Evolutionary conservation across 495 filamentous ascomycete genomes (phyloP).

Genomic region (Lepraria neglecta): DNA sequence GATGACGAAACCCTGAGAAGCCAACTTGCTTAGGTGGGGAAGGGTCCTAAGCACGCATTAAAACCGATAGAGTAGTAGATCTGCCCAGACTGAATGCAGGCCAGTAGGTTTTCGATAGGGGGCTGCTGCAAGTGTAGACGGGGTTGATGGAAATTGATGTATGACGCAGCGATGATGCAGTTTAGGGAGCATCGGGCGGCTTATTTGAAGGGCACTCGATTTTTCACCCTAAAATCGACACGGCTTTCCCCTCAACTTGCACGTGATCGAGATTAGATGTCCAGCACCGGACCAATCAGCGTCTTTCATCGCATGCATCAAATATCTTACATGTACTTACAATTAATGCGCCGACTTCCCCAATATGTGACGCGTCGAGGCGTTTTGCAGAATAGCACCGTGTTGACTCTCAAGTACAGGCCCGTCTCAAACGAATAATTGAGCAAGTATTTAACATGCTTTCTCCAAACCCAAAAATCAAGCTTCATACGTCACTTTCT

Average conservation of each 20-base stretch:
- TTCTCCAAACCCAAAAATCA: too few species aligned
- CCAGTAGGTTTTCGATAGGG: constrained; percentile 7
- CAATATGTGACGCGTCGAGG: too few species aligned
- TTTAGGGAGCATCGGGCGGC: constrained; percentile 8
- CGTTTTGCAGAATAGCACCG: too few species aligned
- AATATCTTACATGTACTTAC: too few species aligned
- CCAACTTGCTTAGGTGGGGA: background rate
- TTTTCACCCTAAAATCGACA: constrained; percentile 2
- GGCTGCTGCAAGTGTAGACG: constrained; percentile 11
- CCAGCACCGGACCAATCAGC: too few species aligned
- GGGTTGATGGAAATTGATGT: constrained; percentile 10
- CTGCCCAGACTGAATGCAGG: constrained; percentile 9
- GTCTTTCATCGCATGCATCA: too few species aligned
- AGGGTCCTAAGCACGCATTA: constrained; percentile 3
- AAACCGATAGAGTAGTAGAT: constrained; percentile 13
- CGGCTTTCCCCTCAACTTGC: background rate
- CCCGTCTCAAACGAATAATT: too few species aligned
- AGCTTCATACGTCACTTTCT: too few species aligned
- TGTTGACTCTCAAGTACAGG: too few species aligned
- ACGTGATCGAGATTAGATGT: too few species aligned
- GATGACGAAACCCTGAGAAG: constrained; percentile 23
- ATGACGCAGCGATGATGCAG: constrained; percentile 14
- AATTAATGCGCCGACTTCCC: too few species aligned
- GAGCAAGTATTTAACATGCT: too few species aligned
- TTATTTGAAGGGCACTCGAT: background rate